Conservation (phyloP, 768 basidiomycete genomes). For the Cyclocybe aegerita region DNA sequence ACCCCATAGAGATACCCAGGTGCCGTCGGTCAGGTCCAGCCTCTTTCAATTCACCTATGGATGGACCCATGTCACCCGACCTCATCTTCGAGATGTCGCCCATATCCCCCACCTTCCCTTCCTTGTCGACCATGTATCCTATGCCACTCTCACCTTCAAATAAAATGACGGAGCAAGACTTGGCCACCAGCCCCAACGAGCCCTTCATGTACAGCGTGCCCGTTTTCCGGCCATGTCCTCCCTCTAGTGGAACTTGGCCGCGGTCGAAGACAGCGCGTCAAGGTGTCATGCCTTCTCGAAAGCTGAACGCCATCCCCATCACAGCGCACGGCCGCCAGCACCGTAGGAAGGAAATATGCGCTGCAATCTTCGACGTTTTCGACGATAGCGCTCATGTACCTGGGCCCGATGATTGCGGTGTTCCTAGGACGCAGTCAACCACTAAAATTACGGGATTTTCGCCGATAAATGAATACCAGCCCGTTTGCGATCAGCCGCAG, state of each 20-base stretch:
- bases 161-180: conserved; percentile 1
- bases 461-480: conserved; percentile 27
- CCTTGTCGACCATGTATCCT: conserved; percentile 17
- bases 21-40: conserved; percentile 24
- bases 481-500: conserved; percentile 13
- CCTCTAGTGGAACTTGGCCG: conserved; percentile 2
- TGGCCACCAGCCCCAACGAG: conserved; percentile 16
- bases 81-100: conserved; percentile 59
- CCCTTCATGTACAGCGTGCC: conserved; percentile 43
- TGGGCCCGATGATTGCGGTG: background rate
- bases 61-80: conserved; percentile 39
- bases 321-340: background rate
- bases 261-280: conserved; percentile 11
- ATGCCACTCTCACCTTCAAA: conserved; percentile 17
- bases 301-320: conserved; percentile 1
- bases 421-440: conserved; percentile 11
- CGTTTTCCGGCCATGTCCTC: conserved; percentile 15
- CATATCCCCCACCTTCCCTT: conserved; percentile 26
- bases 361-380: background rate
- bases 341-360: too few relatives aligned
- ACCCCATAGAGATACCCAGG: conserved; percentile 47
- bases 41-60: conserved; percentile 24
- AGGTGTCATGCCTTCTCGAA: conserved; percentile 8
- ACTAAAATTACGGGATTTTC: conserved; percentile 38
- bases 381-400: background rate